Conservation (phyloP, 257 asterid genomes). For the Solanum corneliomulleri region DNA sequence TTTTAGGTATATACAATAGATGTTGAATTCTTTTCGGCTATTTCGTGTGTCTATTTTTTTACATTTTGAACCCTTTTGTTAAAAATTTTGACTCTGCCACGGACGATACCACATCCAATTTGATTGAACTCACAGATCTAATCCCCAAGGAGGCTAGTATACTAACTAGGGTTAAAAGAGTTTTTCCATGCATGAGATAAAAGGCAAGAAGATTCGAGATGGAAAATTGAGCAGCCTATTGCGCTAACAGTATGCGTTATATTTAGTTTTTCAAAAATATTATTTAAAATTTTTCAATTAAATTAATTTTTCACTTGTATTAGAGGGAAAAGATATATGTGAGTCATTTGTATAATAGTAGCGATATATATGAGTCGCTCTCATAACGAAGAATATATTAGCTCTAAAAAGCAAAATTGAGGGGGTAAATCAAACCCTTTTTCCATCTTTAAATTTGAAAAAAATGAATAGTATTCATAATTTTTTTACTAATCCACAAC, state of each 20-base stretch:
- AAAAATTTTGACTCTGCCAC: accelerated
- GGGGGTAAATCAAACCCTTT: neutral
- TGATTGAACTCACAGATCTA: neutral
- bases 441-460: neutral
- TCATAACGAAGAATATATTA: too few relatives aligned
- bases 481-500: neutral
- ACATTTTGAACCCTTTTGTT: too few relatives aligned
- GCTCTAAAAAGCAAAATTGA: neutral
- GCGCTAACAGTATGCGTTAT: neutral
- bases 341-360: neutral
- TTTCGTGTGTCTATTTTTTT: too few relatives aligned
- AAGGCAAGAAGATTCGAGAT: neutral
- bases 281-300: too few relatives aligned
- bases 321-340: neutral
- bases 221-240: neutral
- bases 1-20: too few relatives aligned
- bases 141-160: neutral
- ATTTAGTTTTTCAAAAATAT: too few relatives aligned
- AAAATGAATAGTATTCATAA: neutral
- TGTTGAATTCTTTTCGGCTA: too few relatives aligned
- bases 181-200: neutral
- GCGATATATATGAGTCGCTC: neutral
- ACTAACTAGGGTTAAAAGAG: neutral
- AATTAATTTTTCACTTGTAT: neutral
- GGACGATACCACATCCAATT: too few relatives aligned